These are phyloP conservation scores for Fusarium tanahbumbuense DNA, from an alignment of 2,329 filamentous ascomycete genomes.

Conservation along the genomic window DNA sequence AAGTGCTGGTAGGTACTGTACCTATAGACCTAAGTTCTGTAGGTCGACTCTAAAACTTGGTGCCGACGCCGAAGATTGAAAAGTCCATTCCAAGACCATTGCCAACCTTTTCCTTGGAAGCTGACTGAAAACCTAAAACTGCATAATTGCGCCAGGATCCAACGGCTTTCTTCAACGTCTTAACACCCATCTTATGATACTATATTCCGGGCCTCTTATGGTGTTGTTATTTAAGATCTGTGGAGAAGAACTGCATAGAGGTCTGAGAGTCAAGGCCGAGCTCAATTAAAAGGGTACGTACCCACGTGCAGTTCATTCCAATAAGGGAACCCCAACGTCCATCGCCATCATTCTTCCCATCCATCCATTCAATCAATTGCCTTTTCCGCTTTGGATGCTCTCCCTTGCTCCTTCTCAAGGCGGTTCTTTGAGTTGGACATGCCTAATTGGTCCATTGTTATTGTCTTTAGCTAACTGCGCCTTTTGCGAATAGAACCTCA, in stretches of 20 bases:
- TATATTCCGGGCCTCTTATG: background rate
- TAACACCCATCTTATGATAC: background rate
- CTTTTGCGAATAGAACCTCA: constrained; percentile 17
- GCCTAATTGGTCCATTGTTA: constrained; percentile 14
- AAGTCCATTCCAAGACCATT: constrained; percentile 17
- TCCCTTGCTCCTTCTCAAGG: constrained; percentile 9
- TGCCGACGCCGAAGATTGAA: constrained; percentile 15
- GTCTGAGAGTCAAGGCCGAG: constrained; percentile 15
- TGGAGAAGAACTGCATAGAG: constrained; percentile 22
- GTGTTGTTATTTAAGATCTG: background rate
- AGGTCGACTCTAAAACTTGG: background rate
- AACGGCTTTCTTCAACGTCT: constrained; percentile 1
- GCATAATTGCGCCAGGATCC: background rate
- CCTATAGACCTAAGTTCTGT: background rate
- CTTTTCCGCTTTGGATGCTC: constrained; percentile 25
- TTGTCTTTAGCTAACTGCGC: constrained; percentile 24
- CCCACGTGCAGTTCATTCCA: constrained; percentile 14
- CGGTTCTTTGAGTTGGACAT: constrained; percentile 13
- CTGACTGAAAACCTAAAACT: background rate
- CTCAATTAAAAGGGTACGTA: constrained; percentile 41
- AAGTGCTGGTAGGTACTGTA: background rate
- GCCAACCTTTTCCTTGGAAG: background rate
- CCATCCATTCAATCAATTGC: constrained; percentile 16
- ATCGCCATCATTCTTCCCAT: constrained; percentile 32
- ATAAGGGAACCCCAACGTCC: constrained; percentile 27